A percentile compares a stretch with the other conserved stretches of the same genome.
phyloP scores from a whole-genome alignment of 805 yeast genomes.

The Myxozyma lipomycoides region DNA sequence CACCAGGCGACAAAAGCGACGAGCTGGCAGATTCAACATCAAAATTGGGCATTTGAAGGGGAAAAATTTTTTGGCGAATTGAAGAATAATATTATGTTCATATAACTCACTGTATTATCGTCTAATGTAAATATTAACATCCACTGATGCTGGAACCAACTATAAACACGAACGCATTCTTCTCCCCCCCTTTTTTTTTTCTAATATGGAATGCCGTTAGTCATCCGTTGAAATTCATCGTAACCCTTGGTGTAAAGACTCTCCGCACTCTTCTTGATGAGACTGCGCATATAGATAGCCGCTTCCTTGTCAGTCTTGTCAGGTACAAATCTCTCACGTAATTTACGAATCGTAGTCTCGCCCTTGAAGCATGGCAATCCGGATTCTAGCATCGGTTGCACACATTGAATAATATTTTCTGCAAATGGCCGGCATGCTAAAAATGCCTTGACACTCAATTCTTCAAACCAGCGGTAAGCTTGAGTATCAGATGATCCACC shows the following conservation, averaged over 20 bases:
- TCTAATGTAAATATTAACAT: slow-evolving; percentile 1
- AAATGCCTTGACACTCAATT: slow-evolving; percentile 87
- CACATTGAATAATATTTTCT: slow-evolving; percentile 79
- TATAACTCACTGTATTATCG: neutral
- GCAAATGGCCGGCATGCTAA: slow-evolving; percentile 83
- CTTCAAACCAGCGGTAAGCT: slow-evolving; percentile 91
- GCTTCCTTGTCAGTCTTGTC: slow-evolving; percentile 81
- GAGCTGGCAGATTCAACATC: neutral
- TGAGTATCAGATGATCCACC: slow-evolving; percentile 87
- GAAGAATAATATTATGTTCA: neutral
- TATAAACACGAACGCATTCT: too few relatives aligned
- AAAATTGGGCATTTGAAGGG: slow-evolving; percentile 1
- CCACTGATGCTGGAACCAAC: neutral
- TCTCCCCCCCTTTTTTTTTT: neutral
- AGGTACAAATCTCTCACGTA: slow-evolving; percentile 76
- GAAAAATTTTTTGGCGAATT: too few relatives aligned
- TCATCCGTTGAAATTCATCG: slow-evolving; percentile 93
- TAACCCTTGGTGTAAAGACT: slow-evolving; percentile 89
- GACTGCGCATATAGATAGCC: slow-evolving; percentile 64
- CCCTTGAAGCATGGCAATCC: slow-evolving; percentile 96
- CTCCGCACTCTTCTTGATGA: slow-evolving; percentile 78
- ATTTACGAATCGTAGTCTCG: slow-evolving; percentile 67
- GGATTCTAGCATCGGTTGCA: slow-evolving; percentile 87
- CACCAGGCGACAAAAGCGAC: slow-evolving; percentile 3
- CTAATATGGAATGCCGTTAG: slow-evolving; percentile 82